These are phyloP conservation scores for Botrytis porri DNA, from an alignment of 2,329 filamentous ascomycete genomes.

Conservation along the genomic window DNA sequence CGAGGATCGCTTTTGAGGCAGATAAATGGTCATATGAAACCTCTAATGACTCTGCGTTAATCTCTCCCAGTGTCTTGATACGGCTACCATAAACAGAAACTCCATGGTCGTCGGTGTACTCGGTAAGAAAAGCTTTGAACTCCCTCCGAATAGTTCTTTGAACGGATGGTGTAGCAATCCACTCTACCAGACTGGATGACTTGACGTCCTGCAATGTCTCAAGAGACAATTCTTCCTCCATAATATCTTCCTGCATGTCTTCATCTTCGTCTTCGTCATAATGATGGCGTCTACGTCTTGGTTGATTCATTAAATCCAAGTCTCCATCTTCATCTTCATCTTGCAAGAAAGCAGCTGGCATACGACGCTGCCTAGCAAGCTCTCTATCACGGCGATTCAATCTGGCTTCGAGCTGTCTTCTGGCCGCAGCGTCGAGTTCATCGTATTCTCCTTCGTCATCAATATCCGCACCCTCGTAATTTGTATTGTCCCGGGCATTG, in stretches of 20 bases:
- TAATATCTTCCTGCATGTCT: slow-evolving; percentile 86
- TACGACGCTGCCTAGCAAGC: slow-evolving; percentile 61
- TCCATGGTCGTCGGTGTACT: slow-evolving; percentile 86
- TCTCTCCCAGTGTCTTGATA: slow-evolving; percentile 91
- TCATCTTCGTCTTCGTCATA: slow-evolving; percentile 96
- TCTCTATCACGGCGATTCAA: slow-evolving; percentile 73
- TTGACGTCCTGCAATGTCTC: slow-evolving; percentile 93
- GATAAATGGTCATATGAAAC: slow-evolving; percentile 93
- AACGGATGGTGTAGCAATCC: slow-evolving; percentile 87
- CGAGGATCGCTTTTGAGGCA: slow-evolving; percentile 85
- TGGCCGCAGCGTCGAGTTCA: slow-evolving; percentile 61
- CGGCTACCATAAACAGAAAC: slow-evolving; percentile 92
- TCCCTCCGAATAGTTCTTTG: slow-evolving; percentile 92
- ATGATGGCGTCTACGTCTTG: slow-evolving; percentile 77
- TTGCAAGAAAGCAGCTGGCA: slow-evolving; percentile 71
- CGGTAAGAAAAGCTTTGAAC: slow-evolving; percentile 95
- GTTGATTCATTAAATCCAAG: slow-evolving; percentile 80
- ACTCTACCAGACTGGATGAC: slow-evolving; percentile 87
- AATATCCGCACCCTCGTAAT: slow-evolving; percentile 68
- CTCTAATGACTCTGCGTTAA: slow-evolving; percentile 94
- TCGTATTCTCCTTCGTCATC: slow-evolving; percentile 78
- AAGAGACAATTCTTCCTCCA: slow-evolving; percentile 91
- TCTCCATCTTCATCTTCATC: slow-evolving; percentile 80
- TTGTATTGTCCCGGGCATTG: slow-evolving; percentile 60
- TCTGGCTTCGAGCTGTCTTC: slow-evolving; percentile 69